phyloP scores from a whole-genome alignment of 2,329 filamentous ascomycete species.

The Colletotrichum gloeosporioides region DNA sequence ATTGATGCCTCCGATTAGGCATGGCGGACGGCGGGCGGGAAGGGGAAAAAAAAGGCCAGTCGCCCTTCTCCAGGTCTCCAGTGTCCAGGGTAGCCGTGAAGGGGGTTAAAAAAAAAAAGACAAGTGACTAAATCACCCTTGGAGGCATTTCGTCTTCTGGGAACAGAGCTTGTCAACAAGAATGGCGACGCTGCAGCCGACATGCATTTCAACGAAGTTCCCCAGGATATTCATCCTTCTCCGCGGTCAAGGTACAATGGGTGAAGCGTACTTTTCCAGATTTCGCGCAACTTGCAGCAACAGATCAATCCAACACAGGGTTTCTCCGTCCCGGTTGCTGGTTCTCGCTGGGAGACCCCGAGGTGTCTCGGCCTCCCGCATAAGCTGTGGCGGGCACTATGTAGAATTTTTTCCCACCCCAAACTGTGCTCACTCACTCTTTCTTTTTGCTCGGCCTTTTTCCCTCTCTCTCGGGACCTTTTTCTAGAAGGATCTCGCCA shows the following conservation, averaged over 20 bases:
- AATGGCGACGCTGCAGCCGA: background rate
- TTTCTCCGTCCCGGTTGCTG: background rate
- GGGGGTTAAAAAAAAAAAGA: background rate
- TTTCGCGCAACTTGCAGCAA: background rate
- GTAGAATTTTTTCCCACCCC: background rate
- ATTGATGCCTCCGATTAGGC: background rate
- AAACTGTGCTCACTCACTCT: background rate
- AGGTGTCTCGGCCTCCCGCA: background rate
- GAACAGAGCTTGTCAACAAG: background rate
- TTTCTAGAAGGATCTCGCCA: background rate
- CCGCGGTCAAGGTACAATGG: background rate
- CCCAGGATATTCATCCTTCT: conserved; percentile 10
- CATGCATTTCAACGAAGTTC: background rate
- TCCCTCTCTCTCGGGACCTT: background rate
- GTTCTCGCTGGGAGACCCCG: background rate
- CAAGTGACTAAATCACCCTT: background rate
- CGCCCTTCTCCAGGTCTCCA: background rate
- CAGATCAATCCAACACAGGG: background rate
- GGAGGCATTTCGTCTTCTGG: background rate
- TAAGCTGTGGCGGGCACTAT: background rate
- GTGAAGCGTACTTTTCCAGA: background rate
- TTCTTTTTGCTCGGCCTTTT: background rate
- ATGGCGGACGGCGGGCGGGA: background rate
- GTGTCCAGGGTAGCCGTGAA: background rate
- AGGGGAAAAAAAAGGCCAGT: background rate